Evolutionary conservation across 1,284 basidiomycete genomes (phyloP), one percentile per base, ranked within the genome.

Genomic region (Anthracocystis setariae): DNA sequence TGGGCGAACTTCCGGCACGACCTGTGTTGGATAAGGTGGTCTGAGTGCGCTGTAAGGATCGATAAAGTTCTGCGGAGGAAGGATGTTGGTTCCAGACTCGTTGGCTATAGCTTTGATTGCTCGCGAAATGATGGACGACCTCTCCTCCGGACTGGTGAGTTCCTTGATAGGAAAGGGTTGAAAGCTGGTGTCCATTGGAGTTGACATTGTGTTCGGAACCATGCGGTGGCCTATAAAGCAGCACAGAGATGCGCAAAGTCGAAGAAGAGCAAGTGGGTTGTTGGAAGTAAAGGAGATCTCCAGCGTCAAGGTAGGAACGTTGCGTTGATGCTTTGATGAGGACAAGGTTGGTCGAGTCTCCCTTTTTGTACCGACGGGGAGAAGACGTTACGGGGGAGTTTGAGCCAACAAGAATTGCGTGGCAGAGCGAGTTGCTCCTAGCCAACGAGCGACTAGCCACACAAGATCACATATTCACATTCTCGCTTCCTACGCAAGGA

Each of bases 401-500:
- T 39, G 5, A 8, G n/a, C 17, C 38, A 39, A 20, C 38, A 8
- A 39, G 38, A 39, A 3, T n/a, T n/a, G n/a, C 17, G 15, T 8
- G 18, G 38, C 38, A 42, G 18, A n/a, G 21, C n/a, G 8, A 24
- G 10, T 46, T 27, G 18, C 17, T 3, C 32, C 29, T 46, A 13
- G 8, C 45, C 10, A 32, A 23, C 46, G 21, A 13, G 33, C 46
- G 38, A 37, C 24, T 48, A 48, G 46, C 46, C 33, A 35, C n/a
- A n/a, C n/a, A n/a, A n/a, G n/a, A n/a, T n/a, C n/a, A n/a, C 45
- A 33, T 21, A 13, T 15, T 33, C 42, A 33, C 32, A 24, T 42
- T 15, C 33, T 43, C 35, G 48, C 48, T 50, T 42, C 27, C 21
- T 43, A 35, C 24, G 40, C 29, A 56, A 45, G 60, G 47, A 52